Conservation (phyloP, 2,329 filamentous ascomycete genomes). For the Penicillium freii region DNA sequence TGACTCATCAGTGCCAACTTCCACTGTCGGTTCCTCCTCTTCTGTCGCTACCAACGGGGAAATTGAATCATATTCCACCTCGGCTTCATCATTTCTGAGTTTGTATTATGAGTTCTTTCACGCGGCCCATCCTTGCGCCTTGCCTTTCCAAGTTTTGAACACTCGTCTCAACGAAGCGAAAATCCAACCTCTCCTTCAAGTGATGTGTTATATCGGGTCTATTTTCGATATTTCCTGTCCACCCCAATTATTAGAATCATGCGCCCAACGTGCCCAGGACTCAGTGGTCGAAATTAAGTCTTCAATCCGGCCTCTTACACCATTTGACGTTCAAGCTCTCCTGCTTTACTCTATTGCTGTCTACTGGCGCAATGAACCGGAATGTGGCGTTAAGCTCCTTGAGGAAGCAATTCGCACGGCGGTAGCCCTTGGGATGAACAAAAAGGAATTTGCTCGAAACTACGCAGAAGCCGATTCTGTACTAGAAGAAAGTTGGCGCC, state of each 20-base stretch:
- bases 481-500: slow-evolving; percentile 46
- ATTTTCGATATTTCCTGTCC: slow-evolving; percentile 1
- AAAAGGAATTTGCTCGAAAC: not conserved
- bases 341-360: slow-evolving; percentile 22
- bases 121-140: slow-evolving; percentile 1
- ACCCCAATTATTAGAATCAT: not conserved
- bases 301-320: not conserved
- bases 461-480: slow-evolving; percentile 6
- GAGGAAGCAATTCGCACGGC: slow-evolving; percentile 12
- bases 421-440: slow-evolving; percentile 13
- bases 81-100: not conserved
- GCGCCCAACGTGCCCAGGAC: not conserved
- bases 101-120: slow-evolving; percentile 7
- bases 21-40: not conserved
- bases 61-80: not conserved
- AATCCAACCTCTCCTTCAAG: not conserved
- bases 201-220: slow-evolving; percentile 6
- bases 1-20: not conserved
- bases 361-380: slow-evolving; percentile 19
- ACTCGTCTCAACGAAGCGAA: not conserved
- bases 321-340: slow-evolving; percentile 22
- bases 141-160: not conserved
- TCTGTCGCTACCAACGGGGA: not conserved
- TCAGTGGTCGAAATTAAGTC: not conserved
- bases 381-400: slow-evolving; percentile 8